Percentiles rank a stretch among this genome's conserved stretches.
phyloP scores from a whole-genome alignment of 768 basidiomycete genomes.

The Collybia mongolica region DNA sequence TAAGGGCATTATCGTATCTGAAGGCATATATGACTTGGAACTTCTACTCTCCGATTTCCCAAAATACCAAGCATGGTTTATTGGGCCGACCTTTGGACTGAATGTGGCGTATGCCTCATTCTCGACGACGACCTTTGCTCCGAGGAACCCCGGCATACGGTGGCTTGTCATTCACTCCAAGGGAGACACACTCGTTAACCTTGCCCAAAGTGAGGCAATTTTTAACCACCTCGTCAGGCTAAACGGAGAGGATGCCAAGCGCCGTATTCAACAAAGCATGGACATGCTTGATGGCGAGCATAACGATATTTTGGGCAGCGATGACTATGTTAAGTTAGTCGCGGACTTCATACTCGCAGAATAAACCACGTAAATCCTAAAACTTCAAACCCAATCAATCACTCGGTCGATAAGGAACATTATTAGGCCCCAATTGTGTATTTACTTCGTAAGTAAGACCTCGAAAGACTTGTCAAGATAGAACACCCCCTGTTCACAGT shows the following conservation, averaged over 20 bases:
- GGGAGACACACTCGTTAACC: constrained; percentile 68
- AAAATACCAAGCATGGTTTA: constrained; percentile 67
- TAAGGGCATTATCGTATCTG: constrained; percentile 60
- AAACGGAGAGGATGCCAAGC: constrained; percentile 22
- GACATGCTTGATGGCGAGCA: constrained; percentile 52
- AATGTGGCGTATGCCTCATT: constrained; percentile 45
- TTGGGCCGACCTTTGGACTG: constrained; percentile 60
- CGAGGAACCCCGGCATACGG: constrained; percentile 34
- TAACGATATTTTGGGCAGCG: constrained; percentile 44
- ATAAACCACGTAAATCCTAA: neutral
- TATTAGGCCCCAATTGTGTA: neutral
- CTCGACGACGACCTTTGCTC: constrained; percentile 41
- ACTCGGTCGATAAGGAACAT: too few species aligned
- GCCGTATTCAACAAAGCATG: constrained; percentile 26
- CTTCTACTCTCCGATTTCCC: constrained; percentile 64
- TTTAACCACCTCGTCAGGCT: constrained; percentile 47
- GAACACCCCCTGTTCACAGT: constrained; percentile 69
- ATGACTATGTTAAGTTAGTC: constrained; percentile 46
- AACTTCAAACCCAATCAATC: neutral
- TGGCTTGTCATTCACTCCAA: constrained; percentile 80
- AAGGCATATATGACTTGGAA: constrained; percentile 80
- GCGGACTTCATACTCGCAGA: constrained; percentile 33
- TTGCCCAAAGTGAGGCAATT: constrained; percentile 60
- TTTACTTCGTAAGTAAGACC: constrained; percentile 8
- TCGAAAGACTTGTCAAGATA: constrained; percentile 62